Percentiles rank a stretch among this genome's conserved stretches.
Evolutionary conservation across 495 filamentous ascomycete genomes (phyloP).

Genomic region (Acidiella bohemica): DNA sequence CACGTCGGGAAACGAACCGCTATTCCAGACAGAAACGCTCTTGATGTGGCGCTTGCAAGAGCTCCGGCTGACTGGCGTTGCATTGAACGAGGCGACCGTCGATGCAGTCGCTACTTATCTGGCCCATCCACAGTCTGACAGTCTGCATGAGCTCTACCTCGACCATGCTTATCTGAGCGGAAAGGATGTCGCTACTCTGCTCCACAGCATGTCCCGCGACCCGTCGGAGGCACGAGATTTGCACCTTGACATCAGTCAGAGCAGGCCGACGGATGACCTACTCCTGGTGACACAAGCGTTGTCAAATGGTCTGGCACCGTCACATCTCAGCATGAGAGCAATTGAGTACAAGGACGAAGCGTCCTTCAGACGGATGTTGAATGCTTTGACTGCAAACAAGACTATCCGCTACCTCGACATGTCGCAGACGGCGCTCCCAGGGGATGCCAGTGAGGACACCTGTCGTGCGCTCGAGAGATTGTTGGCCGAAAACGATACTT

Average conservation of each 20-base stretch:
- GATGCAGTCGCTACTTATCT: constrained; percentile 28
- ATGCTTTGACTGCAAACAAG: constrained; percentile 57
- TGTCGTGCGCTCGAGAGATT: constrained; percentile 58
- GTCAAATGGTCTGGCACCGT: constrained; percentile 47
- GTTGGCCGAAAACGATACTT: constrained; percentile 63
- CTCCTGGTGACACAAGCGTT: constrained; percentile 58
- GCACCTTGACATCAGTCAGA: constrained; percentile 69
- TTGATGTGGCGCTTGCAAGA: constrained; percentile 66
- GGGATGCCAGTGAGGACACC: constrained; percentile 60
- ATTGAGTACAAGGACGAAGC: constrained; percentile 70
- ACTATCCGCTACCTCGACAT: constrained; percentile 73
- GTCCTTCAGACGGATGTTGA: constrained; percentile 59
- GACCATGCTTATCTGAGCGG: constrained; percentile 73
- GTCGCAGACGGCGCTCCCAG: constrained; percentile 72
- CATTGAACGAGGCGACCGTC: constrained; percentile 38
- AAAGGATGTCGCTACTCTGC: constrained; percentile 59
- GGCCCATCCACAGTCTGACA: constrained; percentile 39
- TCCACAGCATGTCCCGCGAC: constrained; percentile 52
- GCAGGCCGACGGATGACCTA: constrained; percentile 62
- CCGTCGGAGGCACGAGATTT: constrained; percentile 47
- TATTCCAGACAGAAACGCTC: constrained; percentile 53
- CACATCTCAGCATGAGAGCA: constrained; percentile 66
- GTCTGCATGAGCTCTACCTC: constrained; percentile 54
- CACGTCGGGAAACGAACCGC: constrained; percentile 47
- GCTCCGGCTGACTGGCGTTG: constrained; percentile 51